Evolutionary conservation across 352 stramenopile genomes (phyloP).

Genomic region (Chrysophaeum taylorii): DNA sequence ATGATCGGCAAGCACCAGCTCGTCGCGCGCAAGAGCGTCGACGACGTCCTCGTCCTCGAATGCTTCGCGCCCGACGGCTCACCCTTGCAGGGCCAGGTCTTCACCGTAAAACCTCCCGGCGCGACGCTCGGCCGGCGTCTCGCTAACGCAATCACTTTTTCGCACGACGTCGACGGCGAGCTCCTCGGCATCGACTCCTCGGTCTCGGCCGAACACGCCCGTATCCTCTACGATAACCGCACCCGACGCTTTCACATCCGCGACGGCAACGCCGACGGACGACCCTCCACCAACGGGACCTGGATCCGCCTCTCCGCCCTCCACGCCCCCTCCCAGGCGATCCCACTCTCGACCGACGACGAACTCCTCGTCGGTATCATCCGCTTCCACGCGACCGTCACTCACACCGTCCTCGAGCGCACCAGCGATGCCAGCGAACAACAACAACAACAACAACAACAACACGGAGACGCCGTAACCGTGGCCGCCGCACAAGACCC

Average conservation of each 20-base stretch:
- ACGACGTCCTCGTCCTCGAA: conserved; percentile 26
- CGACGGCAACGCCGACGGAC: conserved; percentile 24
- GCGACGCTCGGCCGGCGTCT: conserved; percentile 37
- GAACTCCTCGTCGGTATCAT: conserved; percentile 31
- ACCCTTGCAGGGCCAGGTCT: conserved; percentile 35
- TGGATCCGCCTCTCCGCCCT: conserved; percentile 36
- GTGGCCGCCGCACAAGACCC: no score
- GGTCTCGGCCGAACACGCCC: conserved; percentile 40
- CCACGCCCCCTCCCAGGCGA: conserved; percentile 17
- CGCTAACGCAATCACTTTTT: conserved; percentile 38
- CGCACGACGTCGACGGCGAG: conserved; percentile 23
- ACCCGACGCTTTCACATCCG: conserved; percentile 26
- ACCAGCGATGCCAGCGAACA: no score
- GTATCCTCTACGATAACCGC: conserved; percentile 33
- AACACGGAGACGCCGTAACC: no score
- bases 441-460: no score
- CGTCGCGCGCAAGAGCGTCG: neutral
- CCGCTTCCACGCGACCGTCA: conserved; percentile 18
- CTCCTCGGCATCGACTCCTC: conserved; percentile 37
- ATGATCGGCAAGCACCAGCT: conserved; percentile 48
- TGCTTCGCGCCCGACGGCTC: conserved; percentile 47
- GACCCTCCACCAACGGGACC: conserved; percentile 41
- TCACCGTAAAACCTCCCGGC: conserved; percentile 23
- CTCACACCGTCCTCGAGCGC: conserved; percentile 19
- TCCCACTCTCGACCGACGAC: neutral